Conservation (phyloP, 2,329 filamentous ascomycete species). For the Leptographium procerum region DNA sequence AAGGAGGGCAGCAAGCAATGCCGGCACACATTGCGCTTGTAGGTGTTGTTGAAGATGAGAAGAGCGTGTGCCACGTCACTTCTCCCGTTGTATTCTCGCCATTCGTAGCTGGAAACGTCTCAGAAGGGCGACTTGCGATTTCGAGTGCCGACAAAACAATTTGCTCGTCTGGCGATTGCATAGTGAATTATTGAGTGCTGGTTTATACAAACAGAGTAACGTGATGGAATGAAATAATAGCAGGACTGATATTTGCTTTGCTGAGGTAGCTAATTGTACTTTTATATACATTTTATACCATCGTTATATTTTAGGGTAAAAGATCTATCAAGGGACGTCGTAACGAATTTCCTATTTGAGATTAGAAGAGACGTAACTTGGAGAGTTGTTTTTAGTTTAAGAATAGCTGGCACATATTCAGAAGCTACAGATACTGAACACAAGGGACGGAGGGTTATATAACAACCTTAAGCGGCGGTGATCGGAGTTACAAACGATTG, state of each 20-base stretch:
- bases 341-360: not conserved
- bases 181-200: not conserved
- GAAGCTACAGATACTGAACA: no score
- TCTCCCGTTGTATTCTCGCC: not conserved
- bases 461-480: no score
- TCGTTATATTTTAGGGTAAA: not conserved
- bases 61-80: not conserved
- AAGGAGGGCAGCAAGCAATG: not conserved
- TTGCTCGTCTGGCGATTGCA: not conserved
- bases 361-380: not conserved
- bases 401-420: no score
- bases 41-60: not conserved
- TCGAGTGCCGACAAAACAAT: not conserved
- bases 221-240: not conserved
- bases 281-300: not conserved
- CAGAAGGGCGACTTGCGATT: not conserved
- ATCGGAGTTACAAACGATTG: no score
- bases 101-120: not conserved
- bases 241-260: not conserved
- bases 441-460: no score
- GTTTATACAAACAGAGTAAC: not conserved
- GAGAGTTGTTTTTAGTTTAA: no score
- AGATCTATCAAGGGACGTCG: not conserved
- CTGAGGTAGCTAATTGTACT: not conserved
- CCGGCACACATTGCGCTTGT: not conserved